Evolutionary conservation across 2,329 filamentous ascomycete genomes (phyloP).

Genomic region (Penicillium sp.): DNA sequence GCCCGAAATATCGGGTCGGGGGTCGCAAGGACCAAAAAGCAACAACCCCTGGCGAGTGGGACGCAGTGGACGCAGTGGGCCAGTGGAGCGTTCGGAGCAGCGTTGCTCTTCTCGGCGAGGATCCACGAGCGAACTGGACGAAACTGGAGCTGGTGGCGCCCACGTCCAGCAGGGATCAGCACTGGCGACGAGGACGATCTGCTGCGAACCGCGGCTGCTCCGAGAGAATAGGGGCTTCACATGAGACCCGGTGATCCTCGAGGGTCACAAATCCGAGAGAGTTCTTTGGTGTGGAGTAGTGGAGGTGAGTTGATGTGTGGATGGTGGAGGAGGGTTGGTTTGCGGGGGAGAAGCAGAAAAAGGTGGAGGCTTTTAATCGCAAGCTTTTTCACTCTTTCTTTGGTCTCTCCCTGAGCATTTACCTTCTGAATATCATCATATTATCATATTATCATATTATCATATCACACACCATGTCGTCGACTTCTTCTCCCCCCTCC

Average conservation of each 20-base stretch:
- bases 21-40: slow-evolving; percentile 5
- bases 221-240: slow-evolving; percentile 21
- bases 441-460: no score
- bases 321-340: neutral
- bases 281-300: neutral
- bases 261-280: neutral
- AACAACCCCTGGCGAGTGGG: no score
- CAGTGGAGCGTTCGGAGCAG: slow-evolving; percentile 27
- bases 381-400: no score
- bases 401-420: no score
- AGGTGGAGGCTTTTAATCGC: neutral
- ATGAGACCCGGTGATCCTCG: slow-evolving; percentile 17
- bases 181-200: slow-evolving; percentile 28
- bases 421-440: no score
- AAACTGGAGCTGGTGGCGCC: slow-evolving; percentile 4
- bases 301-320: neutral
- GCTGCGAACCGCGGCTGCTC: slow-evolving; percentile 24
- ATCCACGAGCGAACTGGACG: slow-evolving; percentile 20
- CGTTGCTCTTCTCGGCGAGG: slow-evolving; percentile 19
- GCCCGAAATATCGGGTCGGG: neutral
- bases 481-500: slow-evolving; percentile 22
- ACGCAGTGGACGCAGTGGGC: slow-evolving; percentile 2
- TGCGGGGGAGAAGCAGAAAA: neutral
- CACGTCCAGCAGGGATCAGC: slow-evolving; percentile 22
- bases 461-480: slow-evolving; percentile 13